Conservation (phyloP, 495 filamentous ascomycete genomes). For the Aspergillus haitiensis region DNA sequence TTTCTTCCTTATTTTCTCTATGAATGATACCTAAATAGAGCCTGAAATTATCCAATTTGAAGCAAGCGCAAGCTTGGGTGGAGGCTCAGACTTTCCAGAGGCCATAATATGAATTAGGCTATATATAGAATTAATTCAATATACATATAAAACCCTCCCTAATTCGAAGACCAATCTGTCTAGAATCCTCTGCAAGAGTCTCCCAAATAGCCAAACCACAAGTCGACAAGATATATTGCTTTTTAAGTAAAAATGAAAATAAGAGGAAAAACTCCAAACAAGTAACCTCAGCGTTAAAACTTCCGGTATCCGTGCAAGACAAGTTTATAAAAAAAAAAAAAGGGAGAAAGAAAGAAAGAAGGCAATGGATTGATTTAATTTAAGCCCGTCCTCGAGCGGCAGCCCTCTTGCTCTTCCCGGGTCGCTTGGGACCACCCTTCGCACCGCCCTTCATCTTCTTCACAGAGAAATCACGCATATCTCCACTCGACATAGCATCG, state of each 20-base stretch:
- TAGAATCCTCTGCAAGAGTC: constrained; percentile 1
- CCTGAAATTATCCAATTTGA: background rate
- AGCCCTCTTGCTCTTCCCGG: constrained; percentile 66
- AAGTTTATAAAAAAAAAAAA: constrained; percentile 11
- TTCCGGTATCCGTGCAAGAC: constrained; percentile 22
- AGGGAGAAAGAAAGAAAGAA: constrained; percentile 7
- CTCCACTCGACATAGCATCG: constrained; percentile 74
- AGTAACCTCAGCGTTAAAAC: background rate
- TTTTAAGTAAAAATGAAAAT: constrained; percentile 9
- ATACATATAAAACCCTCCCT: constrained; percentile 3
- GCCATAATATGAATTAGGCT: background rate
- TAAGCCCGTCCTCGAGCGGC: constrained; percentile 35
- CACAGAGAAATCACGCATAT: constrained; percentile 72
- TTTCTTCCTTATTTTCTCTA: background rate
- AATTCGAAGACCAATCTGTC: constrained; percentile 5
- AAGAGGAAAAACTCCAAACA: too few relatives aligned
- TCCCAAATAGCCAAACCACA: background rate
- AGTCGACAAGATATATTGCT: constrained; percentile 12
- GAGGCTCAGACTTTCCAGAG: background rate
- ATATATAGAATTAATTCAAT: constrained; percentile 14
- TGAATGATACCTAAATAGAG: constrained; percentile 6
- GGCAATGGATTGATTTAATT: constrained; percentile 18
- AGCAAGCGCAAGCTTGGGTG: background rate
- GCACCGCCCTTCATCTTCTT: constrained; percentile 77
- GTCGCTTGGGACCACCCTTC: constrained; percentile 52